Percentiles rank a stretch among this genome's conserved stretches.
Evolutionary conservation across 371 early-diverging fungal genomes (phyloP).

Genomic region (Apophysomyces ossiformis): DNA sequence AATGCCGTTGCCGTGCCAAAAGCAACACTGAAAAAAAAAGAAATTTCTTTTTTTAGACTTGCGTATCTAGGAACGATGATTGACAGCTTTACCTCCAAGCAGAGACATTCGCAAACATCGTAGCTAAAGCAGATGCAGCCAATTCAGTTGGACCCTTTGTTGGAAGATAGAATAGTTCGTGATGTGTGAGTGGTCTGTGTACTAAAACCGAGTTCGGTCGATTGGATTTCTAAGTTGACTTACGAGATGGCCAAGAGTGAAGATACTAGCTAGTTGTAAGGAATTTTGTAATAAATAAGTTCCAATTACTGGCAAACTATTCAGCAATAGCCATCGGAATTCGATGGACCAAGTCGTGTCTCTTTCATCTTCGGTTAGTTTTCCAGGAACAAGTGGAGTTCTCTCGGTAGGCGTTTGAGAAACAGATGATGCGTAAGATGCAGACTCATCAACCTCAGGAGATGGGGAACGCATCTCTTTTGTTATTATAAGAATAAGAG

Average conservation of each 20-base stretch:
- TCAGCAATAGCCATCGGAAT: constrained; percentile 42
- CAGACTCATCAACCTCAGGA: constrained; percentile 8
- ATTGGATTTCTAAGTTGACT: not conserved
- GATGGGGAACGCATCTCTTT: constrained; percentile 14
- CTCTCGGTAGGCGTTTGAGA: constrained; percentile 32
- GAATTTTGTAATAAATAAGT: constrained; percentile 37
- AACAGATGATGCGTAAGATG: constrained; percentile 26
- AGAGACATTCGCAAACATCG: constrained; percentile 81
- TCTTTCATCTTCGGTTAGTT: not conserved
- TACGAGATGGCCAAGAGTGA: constrained; percentile 54
- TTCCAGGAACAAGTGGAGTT: constrained; percentile 26
- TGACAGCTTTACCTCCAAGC: constrained; percentile 56
- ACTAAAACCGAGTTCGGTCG: not conserved
- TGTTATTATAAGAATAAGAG: not conserved
- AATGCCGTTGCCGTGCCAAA: constrained; percentile 74
- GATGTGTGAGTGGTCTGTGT: no score
- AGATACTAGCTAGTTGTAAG: constrained; percentile 47
- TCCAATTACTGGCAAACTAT: constrained; percentile 32
- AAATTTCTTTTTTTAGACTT: no score
- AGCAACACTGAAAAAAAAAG: constrained; percentile 39
- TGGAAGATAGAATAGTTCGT: constrained; percentile 12
- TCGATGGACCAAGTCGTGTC: constrained; percentile 17
- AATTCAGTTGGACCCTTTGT: constrained; percentile 66
- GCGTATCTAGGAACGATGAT: no score
- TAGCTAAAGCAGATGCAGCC: constrained; percentile 73